Evolutionary conservation across 768 basidiomycete species (phyloP).

Genomic region (Suillus placidus): DNA sequence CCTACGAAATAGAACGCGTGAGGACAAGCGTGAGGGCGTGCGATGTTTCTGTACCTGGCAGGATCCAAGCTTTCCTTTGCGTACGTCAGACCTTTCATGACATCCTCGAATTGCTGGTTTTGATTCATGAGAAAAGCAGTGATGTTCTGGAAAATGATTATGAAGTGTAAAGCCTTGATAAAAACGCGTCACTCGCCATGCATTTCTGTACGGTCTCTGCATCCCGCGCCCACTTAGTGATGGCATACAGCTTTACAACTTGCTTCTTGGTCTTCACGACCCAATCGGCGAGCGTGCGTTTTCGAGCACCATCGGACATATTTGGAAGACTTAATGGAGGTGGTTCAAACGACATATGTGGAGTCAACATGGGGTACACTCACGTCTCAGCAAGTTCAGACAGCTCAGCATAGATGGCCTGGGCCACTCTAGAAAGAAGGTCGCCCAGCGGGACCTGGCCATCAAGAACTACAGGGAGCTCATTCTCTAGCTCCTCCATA

Average conservation of each 20-base stretch:
- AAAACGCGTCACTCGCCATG: slow-evolving; percentile 54
- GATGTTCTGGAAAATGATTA: slow-evolving; percentile 60
- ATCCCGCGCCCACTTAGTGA: slow-evolving; percentile 86
- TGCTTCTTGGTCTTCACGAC: slow-evolving; percentile 91
- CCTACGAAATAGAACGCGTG: slow-evolving; percentile 40
- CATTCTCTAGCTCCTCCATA: slow-evolving; percentile 65
- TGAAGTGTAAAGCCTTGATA: slow-evolving; percentile 5
- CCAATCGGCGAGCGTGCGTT: slow-evolving; percentile 83
- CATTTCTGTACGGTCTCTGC: slow-evolving; percentile 83
- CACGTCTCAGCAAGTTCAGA: slow-evolving; percentile 87
- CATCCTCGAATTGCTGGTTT: slow-evolving; percentile 79
- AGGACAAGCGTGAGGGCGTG: background rate
- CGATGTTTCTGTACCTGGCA: slow-evolving; percentile 58
- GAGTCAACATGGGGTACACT: slow-evolving; percentile 27
- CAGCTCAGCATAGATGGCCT: slow-evolving; percentile 81
- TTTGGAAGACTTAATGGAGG: slow-evolving; percentile 60
- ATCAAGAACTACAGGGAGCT: slow-evolving; percentile 73
- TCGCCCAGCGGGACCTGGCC: slow-evolving; percentile 77
- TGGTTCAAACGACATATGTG: slow-evolving; percentile 14
- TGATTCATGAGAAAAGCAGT: slow-evolving; percentile 86
- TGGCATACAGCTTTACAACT: slow-evolving; percentile 84
- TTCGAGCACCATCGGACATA: slow-evolving; percentile 80
- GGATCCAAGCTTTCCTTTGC: slow-evolving; percentile 72
- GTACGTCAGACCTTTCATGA: slow-evolving; percentile 61
- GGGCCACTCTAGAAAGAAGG: slow-evolving; percentile 73